These are phyloP conservation scores for Phytophthora boehmeriae DNA, from an alignment of 352 stramenopile genomes.

Conservation along the genomic window DNA sequence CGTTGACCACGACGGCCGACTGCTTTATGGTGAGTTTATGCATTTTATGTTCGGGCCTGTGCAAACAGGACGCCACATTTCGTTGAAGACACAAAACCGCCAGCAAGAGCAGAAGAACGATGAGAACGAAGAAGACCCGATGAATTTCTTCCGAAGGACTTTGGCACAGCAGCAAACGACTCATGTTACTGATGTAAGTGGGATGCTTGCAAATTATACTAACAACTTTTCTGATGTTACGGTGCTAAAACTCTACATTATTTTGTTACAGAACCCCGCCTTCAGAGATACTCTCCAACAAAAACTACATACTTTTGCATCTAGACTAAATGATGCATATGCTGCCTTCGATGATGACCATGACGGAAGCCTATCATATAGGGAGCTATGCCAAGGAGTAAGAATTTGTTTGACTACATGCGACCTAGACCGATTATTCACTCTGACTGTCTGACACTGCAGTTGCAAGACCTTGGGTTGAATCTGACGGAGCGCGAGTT, in stretches of 20 bases:
- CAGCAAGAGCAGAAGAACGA: conserved; percentile 7
- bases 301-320: conserved; percentile 49
- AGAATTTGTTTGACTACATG: conserved; percentile 1
- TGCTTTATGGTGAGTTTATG: conserved; percentile 59
- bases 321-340: conserved; percentile 55
- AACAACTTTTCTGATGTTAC: background rate
- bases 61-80: conserved; percentile 22
- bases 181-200: conserved; percentile 17
- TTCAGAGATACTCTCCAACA: conserved; percentile 43
- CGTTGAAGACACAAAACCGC: conserved; percentile 16
- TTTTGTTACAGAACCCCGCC: conserved; percentile 28
- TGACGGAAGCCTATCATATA: conserved; percentile 56
- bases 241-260: background rate
- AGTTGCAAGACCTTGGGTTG: conserved; percentile 57
- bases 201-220: conserved; percentile 1
- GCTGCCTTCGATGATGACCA: conserved; percentile 61
- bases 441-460: background rate
- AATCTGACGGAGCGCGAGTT: conserved; percentile 61
- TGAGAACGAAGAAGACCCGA: conserved; percentile 29
- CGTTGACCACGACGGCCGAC: conserved; percentile 38
- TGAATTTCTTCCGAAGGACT: conserved; percentile 42
- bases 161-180: conserved; percentile 6
- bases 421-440: background rate
- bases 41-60: conserved; percentile 44
- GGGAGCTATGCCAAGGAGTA: conserved; percentile 54